A percentile compares a stretch with the other conserved stretches of the same genome.
phyloP scores from a whole-genome alignment of 345 rosid genomes.

The Physaria fendleri region DNA sequence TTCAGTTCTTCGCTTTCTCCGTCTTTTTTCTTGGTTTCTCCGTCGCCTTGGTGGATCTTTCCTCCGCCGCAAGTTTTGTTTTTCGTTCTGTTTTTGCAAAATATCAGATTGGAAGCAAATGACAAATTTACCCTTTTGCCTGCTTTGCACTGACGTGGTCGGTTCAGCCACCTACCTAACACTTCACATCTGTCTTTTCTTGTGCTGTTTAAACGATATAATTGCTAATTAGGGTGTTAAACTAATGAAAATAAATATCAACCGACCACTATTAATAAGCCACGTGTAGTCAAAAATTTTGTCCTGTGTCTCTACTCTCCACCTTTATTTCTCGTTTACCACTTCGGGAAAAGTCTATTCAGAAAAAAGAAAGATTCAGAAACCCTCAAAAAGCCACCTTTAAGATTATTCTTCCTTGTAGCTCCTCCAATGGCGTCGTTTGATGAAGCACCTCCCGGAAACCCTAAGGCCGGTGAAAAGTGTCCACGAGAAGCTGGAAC shows the following conservation, averaged over 20 bases:
- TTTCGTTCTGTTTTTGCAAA: slow-evolving; percentile 2
- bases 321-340: not conserved
- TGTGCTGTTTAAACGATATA: not conserved
- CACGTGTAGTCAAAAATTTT: not conserved
- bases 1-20: no score
- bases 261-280: not conserved
- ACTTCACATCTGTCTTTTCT: not conserved
- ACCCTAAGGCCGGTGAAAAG: slow-evolving; percentile 69
- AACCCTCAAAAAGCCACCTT: not conserved
- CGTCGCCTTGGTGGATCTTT: slow-evolving; percentile 6
- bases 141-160: no score
- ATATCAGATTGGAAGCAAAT: slow-evolving; percentile 1
- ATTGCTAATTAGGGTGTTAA: not conserved
- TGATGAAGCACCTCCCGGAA: slow-evolving; percentile 77
- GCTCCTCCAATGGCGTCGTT: slow-evolving; percentile 62
- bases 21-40: slow-evolving; percentile 3
- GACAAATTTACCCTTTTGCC: slow-evolving; percentile 15
- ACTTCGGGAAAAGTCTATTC: not conserved
- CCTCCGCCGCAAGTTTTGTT: slow-evolving; percentile 15
- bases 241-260: not conserved
- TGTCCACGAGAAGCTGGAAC: slow-evolving; percentile 76
- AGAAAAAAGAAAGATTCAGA: not conserved
- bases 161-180: slow-evolving; percentile 19
- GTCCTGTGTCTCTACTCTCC: slow-evolving; percentile 16
- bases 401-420: not conserved